Conservation (phyloP, 345 rosid genomes). For the Rhodamnia rubescens region DNA sequence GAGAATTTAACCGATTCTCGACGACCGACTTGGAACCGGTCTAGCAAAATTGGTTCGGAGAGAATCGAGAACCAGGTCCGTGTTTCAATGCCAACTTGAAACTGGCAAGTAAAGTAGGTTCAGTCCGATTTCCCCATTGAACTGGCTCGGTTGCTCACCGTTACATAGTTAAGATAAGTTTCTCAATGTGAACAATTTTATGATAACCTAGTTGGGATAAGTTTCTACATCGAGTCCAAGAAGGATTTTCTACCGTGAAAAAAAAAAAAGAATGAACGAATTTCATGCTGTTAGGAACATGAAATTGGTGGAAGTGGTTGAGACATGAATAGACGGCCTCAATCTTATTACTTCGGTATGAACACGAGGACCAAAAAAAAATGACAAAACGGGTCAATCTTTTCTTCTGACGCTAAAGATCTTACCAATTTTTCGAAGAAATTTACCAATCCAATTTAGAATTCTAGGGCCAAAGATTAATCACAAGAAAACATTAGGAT, state of each 20-base stretch:
- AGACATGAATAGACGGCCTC: background rate
- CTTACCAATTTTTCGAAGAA: no score
- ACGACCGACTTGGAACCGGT: background rate
- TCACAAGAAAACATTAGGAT: background rate
- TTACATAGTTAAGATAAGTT: no score
- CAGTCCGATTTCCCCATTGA: background rate
- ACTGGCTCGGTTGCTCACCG: background rate
- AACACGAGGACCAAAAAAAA: no score
- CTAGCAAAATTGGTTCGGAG: background rate
- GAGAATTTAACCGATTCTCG: background rate
- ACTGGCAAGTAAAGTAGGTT: background rate
- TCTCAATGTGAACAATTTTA: background rate
- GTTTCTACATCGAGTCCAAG: background rate
- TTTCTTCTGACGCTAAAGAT: no score
- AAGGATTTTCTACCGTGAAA: background rate
- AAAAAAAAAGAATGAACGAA: background rate
- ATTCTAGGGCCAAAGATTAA: no score
- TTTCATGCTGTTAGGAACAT: background rate
- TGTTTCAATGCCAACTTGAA: background rate
- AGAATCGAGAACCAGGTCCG: background rate
- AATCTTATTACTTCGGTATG: background rate
- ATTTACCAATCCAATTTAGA: no score
- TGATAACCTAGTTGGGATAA: background rate
- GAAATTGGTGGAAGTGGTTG: background rate
- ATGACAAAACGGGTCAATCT: no score